Evolutionary conservation across 345 rosid genomes (phyloP), one percentile per base, ranked within the genome.

Genomic region (Salix koriyanagi): DNA sequence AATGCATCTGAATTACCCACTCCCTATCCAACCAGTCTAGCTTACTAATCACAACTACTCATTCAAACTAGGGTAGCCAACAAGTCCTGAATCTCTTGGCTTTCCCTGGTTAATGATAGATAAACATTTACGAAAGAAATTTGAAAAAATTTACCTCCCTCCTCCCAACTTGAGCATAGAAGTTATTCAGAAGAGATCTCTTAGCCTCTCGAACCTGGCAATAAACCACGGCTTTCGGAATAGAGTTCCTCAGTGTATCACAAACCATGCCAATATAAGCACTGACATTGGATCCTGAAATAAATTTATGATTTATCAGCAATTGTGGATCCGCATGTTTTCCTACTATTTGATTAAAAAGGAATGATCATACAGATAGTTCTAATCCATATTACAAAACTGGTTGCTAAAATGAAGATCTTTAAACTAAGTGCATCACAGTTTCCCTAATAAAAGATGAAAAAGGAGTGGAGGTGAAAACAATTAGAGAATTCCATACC

Each of bases 141-240:
- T 54, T 10, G 4, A 21, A 46, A n/a, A 28, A 74, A 32, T 60
- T 87, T 91, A 96, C 99, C 99, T 96, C 97, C 73, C 92, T 89
- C 85, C 92, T 90, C 56, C 99, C 98, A 6, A 96, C 81, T 84
- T 94, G 98, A 69, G 89, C 86, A 65, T 94, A 96, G 86, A 96
- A 96, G 80, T 84, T 78, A 88, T 89, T 92, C 68, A 96, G 91
- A 78, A 96, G 88, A 75, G 92, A 88, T 87, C 95, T 90, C 90
- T 92, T 96, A 65, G 99, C 98, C 79, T 91, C 88, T 75, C 96
- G 86, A 36, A 96, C 98, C 88, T 96, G 99, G 79, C 98, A 96
- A 84, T 91, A 88, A 42, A 96, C 99, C 69, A 92, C 97, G 25
- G 98, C 99, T 83, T 96, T 96, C 25, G 99, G 99, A 75, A 96